Evolutionary conservation across 2,329 filamentous ascomycete species (phyloP).

Genomic region (Diplodia sapinea): DNA sequence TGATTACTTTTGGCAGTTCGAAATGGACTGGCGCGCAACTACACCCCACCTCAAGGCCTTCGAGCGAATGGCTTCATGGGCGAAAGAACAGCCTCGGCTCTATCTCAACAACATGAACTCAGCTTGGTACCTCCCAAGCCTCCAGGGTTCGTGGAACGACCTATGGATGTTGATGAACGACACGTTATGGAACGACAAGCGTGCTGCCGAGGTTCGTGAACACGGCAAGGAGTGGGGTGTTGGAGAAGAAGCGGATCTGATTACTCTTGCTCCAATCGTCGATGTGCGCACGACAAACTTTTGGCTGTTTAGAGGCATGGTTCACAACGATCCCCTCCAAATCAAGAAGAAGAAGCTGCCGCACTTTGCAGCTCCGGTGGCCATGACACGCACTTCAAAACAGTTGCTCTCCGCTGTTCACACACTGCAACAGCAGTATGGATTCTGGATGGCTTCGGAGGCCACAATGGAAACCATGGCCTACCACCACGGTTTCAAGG

Average conservation of each 20-base stretch:
- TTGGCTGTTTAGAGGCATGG: constrained; percentile 54
- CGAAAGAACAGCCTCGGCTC: constrained; percentile 61
- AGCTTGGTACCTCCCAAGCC: constrained; percentile 60
- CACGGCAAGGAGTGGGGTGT: constrained; percentile 88
- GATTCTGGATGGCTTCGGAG: constrained; percentile 91
- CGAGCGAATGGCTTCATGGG: constrained; percentile 64
- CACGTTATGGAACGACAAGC: constrained; percentile 48
- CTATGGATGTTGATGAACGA: constrained; percentile 49
- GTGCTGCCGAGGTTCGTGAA: constrained; percentile 68
- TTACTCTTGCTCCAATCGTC: constrained; percentile 90
- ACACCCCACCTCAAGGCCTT: constrained; percentile 83
- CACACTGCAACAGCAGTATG: constrained; percentile 77
- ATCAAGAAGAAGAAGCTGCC: constrained; percentile 74
- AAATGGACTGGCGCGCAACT: constrained; percentile 79
- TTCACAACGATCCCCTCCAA: constrained; percentile 65
- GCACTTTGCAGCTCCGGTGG: constrained; percentile 62
- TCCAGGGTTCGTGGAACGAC: constrained; percentile 57
- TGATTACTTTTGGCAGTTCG: constrained; percentile 83
- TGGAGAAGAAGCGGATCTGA: constrained; percentile 87
- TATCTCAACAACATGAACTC: constrained; percentile 64
- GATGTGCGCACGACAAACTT: constrained; percentile 88
- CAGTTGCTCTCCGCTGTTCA: constrained; percentile 89
- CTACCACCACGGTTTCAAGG: constrained; percentile 90
- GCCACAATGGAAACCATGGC: constrained; percentile 93
- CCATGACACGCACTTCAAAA: constrained; percentile 80